Evolutionary conservation across 306 rosid species (phyloP), one percentile per base, ranked within the genome.

Genomic region (Echinosophora koreensis): DNA sequence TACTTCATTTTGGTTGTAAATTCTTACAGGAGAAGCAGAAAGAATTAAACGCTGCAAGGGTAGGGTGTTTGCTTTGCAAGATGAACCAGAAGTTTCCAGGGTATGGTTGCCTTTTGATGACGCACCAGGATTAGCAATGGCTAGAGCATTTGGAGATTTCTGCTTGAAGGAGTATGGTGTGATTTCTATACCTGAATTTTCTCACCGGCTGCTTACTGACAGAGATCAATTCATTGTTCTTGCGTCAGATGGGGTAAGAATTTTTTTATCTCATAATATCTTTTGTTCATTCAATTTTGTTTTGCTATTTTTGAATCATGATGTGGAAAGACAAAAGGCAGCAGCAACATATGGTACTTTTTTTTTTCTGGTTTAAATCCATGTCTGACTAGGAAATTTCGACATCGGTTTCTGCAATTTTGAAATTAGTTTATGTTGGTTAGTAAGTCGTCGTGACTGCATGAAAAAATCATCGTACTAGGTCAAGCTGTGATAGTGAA

Each of bases 61-160:
- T 35, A 89, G 99, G 71, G 99, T 96, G 57, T 96, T 96, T 81
- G 96, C 99, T 28, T 74, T 96, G 89, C 99, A 91, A 85, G 99
- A 96, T 87, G 99, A 96, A 70, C 99, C 99, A 28, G 98, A 91
- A 84, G 99, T 96, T 71, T 81, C 93, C 4, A 87, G 99, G 76
- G 99, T 96, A 44, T 96, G 99, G 99, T 73, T 96, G 85, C 99
- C 99, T 14, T 96, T 92, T 47, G 99, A 96, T 54, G 98, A 96
- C 79, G 99, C 99, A 5, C 99, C 99, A 0, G 99, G 99, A n/a
- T 79, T 96, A 79, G 99, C 99, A 13, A 96, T 96, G 99, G 98
- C 99, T 71, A 90, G 99, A 80, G 99, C 99, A 14, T 96, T 92
- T 71, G 99, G 98, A 7, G 98, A 92, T 85, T 96, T 92, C 86